Evolutionary conservation across 768 basidiomycete genomes (phyloP), one percentile per base, ranked within the genome.

Genomic region (Mycena vulgaris): DNA sequence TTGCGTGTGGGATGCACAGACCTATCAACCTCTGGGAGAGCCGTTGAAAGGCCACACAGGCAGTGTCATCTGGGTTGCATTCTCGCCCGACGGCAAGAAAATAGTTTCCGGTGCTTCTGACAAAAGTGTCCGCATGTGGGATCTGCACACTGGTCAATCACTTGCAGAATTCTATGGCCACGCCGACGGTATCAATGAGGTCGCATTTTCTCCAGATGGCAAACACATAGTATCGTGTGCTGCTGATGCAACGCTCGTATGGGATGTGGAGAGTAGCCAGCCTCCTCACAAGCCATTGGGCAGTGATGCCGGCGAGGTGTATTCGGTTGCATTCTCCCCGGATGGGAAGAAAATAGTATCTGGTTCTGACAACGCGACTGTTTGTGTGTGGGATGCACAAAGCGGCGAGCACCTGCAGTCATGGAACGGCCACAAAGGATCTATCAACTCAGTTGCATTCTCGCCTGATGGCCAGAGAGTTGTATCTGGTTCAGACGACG

Each of bases 1-100:
- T 14, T 28, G 56, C 25, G 17, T 57, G 39, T 57, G 56, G 56
- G 56, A 57, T 57, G 56, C 56, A 58, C 39, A 58, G 25, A 58
- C 57, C 6, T 16, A 31, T 3, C 39, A 58, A n/a, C 25, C 25
- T 28, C 39, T 58, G 13, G 37, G 37, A 14, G 37, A 40, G 35
- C 37, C 37, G 5, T 57, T 57, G 23, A 39, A 57, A 39, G 56
- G 56, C 56, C 56, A 57, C 56, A 57, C 37, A 30, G 52, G 17
- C 25, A 10, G 49, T 8, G 49, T 51, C 19, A 23, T 7, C 23
- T 51, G 25, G 11, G 49, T 51, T 30, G 49, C 28, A 51, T 51
- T 51, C 25, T 51, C 49, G 7, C 53, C 53, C 28, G 31, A 55
- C 33, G 33, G 53, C 28, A 55, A 19, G 30, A 7, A n/a, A 7